Percentiles rank a stretch among this genome's conserved stretches.
Evolutionary conservation across 805 yeast species (phyloP).

Genomic region (Cyberlindnera euphorbiiphila): DNA sequence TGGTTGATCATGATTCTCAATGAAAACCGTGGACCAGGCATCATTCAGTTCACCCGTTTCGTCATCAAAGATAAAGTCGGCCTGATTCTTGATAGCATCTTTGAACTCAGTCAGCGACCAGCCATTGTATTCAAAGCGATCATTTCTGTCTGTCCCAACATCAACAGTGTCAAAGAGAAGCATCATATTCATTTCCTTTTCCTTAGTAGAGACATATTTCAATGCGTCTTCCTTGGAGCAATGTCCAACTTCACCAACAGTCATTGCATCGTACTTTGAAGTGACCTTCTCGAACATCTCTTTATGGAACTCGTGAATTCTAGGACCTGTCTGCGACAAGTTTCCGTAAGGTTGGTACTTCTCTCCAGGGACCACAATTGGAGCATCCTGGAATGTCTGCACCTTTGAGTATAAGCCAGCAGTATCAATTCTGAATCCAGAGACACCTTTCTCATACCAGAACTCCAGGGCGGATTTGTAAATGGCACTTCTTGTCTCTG

Average conservation of each 20-base stretch:
- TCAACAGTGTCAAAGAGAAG: slow-evolving; percentile 34
- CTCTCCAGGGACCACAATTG: slow-evolving; percentile 37
- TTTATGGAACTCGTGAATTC: slow-evolving; percentile 55
- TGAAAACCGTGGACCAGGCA: slow-evolving; percentile 54
- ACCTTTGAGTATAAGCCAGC: slow-evolving; percentile 50
- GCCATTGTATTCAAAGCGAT: slow-evolving; percentile 34
- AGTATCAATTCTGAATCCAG: slow-evolving; percentile 57
- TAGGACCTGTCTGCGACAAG: slow-evolving; percentile 43
- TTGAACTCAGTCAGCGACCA: slow-evolving; percentile 39
- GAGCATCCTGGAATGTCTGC: slow-evolving; percentile 44
- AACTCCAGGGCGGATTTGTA: slow-evolving; percentile 45
- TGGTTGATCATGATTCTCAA: slow-evolving; percentile 58
- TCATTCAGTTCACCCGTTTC: slow-evolving; percentile 33
- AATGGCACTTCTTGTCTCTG: slow-evolving; percentile 30
- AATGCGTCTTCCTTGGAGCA: slow-evolving; percentile 39
- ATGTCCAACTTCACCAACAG: slow-evolving; percentile 54
- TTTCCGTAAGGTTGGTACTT: slow-evolving; percentile 38
- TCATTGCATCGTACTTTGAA: slow-evolving; percentile 46
- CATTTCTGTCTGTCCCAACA: slow-evolving; percentile 35
- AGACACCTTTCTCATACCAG: slow-evolving; percentile 55
- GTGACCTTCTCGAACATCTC: slow-evolving; percentile 43
- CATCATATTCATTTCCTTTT: slow-evolving; percentile 39
- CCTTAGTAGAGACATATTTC: slow-evolving; percentile 37
- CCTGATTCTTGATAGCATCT: slow-evolving; percentile 33
- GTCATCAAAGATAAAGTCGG: slow-evolving; percentile 37